These are phyloP conservation scores for Pseudoturritis turrita DNA, from an alignment of 345 rosid genomes.

Conservation along the genomic window DNA sequence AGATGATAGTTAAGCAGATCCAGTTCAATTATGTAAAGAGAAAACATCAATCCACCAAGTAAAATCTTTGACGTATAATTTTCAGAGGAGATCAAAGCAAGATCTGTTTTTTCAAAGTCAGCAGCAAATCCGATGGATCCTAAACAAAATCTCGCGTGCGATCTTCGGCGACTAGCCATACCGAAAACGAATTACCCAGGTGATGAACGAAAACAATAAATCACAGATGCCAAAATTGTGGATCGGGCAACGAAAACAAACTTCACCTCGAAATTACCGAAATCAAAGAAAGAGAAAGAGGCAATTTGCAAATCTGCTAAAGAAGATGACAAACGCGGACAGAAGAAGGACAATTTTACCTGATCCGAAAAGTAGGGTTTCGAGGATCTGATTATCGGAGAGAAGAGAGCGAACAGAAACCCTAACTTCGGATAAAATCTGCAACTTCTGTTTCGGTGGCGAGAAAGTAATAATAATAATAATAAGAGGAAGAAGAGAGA, in stretches of 20 bases:
- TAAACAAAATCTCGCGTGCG: background rate
- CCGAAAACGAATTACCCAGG: background rate
- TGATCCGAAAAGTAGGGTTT: slow-evolving; percentile 23
- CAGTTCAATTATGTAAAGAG: slow-evolving; percentile 7
- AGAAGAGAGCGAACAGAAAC: slow-evolving; percentile 5
- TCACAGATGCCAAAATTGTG: background rate
- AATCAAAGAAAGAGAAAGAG: background rate
- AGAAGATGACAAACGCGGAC: background rate
- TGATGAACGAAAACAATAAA: background rate
- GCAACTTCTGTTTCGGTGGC: slow-evolving; percentile 18
- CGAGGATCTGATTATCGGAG: slow-evolving; percentile 18
- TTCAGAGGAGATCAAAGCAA: slow-evolving; percentile 4
- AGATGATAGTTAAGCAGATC: background rate
- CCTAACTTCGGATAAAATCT: slow-evolving; percentile 29
- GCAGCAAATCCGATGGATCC: background rate
- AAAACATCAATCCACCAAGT: slow-evolving; percentile 2
- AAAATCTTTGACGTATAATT: background rate
- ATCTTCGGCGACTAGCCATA: background rate
- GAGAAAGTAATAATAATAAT: background rate
- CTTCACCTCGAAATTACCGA: background rate
- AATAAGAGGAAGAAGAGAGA: background rate
- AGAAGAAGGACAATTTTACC: background rate
- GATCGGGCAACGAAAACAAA: background rate
- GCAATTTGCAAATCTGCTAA: background rate
- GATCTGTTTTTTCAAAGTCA: background rate